These are phyloP conservation scores for Monosiga brevicollis DNA, from an alignment of 78 protist genomes.

Conservation along the genomic window DNA sequence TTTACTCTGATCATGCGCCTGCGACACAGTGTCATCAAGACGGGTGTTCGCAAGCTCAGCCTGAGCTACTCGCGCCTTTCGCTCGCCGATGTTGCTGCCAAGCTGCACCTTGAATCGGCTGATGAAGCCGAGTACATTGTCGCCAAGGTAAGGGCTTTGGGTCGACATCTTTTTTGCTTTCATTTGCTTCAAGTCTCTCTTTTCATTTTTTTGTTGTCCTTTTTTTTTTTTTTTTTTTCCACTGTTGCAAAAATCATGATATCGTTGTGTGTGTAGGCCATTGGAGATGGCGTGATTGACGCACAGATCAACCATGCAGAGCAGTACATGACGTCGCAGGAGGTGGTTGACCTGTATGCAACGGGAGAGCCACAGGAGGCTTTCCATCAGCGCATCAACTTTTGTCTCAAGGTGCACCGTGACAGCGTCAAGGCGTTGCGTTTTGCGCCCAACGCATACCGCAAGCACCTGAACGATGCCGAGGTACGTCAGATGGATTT, in stretches of 20 bases:
- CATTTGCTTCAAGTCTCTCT: no score
- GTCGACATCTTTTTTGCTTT: no score
- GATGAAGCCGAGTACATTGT: slow-evolving; percentile 84
- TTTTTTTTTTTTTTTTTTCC: background rate
- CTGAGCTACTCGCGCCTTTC: slow-evolving; percentile 76
- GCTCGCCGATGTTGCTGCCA: slow-evolving; percentile 55
- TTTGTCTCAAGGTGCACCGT: slow-evolving; percentile 77
- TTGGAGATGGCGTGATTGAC: slow-evolving; percentile 78
- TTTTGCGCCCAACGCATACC: slow-evolving; percentile 41
- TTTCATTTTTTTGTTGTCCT: no score
- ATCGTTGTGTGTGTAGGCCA: slow-evolving; percentile 39
- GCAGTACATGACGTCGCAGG: slow-evolving; percentile 48
- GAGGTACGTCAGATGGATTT: no score
- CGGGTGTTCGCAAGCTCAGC: slow-evolving; percentile 77
- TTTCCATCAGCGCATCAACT: slow-evolving; percentile 62
- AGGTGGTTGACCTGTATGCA: slow-evolving; percentile 57
- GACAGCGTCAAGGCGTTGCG: slow-evolving; percentile 78
- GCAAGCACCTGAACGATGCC: slow-evolving; percentile 10
- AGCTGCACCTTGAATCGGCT: slow-evolving; percentile 69
- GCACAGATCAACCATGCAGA: slow-evolving; percentile 73
- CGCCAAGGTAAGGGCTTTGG: slow-evolving; percentile 48
- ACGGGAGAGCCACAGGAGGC: slow-evolving; percentile 77
- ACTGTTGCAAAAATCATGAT: background rate
- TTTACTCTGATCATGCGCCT: slow-evolving; percentile 64
- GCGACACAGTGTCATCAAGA: slow-evolving; percentile 88